Conservation (phyloP, 805 yeast genomes). For the Lipomyces mesembrius region DNA sequence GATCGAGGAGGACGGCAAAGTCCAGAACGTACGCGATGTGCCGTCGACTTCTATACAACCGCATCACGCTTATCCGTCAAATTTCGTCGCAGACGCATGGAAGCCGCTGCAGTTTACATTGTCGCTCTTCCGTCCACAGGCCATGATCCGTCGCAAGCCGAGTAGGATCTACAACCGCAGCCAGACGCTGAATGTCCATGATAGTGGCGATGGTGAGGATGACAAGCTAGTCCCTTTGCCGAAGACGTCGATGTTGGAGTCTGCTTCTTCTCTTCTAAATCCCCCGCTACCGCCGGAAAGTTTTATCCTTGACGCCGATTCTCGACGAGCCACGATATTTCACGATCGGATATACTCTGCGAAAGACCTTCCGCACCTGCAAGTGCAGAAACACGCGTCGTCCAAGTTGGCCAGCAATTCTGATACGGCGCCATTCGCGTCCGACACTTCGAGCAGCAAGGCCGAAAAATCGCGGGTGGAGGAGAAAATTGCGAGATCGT, state of each 20-base stretch:
- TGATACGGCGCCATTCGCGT: background rate
- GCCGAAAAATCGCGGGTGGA: slow-evolving; percentile 54
- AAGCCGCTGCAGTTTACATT: slow-evolving; percentile 39
- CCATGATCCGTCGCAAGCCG: slow-evolving; percentile 36
- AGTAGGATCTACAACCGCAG: slow-evolving; percentile 41
- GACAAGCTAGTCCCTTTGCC: slow-evolving; percentile 49
- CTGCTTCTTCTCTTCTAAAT: slow-evolving; percentile 74
- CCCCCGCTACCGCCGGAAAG: slow-evolving; percentile 79
- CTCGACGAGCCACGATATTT: slow-evolving; percentile 68
- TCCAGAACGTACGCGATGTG: slow-evolving; percentile 5
- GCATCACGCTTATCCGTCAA: background rate
- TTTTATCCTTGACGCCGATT: slow-evolving; percentile 68
- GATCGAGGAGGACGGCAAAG: slow-evolving; percentile 7
- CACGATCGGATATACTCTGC: slow-evolving; percentile 81
- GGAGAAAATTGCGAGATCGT: slow-evolving; percentile 84
- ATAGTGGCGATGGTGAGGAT: slow-evolving; percentile 26
- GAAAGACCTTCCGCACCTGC: slow-evolving; percentile 59
- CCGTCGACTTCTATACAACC: slow-evolving; percentile 5
- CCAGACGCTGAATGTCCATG: slow-evolving; percentile 36
- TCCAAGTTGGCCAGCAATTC: background rate
- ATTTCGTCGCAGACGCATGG: slow-evolving; percentile 10
- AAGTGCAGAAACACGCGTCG: slow-evolving; percentile 12
- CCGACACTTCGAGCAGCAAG: slow-evolving; percentile 8
- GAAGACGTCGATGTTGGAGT: slow-evolving; percentile 73
- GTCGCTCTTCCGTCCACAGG: slow-evolving; percentile 44